phyloP scores from a whole-genome alignment of 1,139 yeast genomes.

The Saccharomyces hybrid region DNA sequence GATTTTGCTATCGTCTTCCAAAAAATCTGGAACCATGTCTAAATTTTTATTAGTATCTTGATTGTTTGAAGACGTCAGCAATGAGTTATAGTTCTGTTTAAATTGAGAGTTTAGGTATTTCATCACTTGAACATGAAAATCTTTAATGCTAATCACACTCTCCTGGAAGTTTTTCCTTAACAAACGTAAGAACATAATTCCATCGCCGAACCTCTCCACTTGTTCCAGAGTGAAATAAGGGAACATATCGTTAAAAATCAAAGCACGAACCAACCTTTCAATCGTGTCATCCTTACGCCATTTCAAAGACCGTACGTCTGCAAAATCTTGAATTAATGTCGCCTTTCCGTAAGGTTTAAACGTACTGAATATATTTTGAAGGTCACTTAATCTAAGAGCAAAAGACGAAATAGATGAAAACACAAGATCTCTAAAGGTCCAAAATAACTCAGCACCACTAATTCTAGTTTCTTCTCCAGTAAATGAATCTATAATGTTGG shows the following conservation, averaged over 20 bases:
- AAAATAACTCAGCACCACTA: not conserved
- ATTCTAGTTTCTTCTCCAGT: constrained; percentile 1
- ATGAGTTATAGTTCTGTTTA: not conserved
- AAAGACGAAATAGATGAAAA: not conserved
- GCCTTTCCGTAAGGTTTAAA: not conserved
- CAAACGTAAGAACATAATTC: not conserved
- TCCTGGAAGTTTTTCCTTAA: not conserved
- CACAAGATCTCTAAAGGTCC: not conserved
- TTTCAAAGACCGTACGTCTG: not conserved
- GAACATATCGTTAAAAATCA: not conserved
- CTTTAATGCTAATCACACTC: not conserved
- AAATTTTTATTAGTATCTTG: not conserved
- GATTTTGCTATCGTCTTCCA: not conserved
- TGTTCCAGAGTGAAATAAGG: not conserved
- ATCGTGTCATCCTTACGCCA: not conserved
- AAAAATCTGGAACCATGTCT: not conserved
- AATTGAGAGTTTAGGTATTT: not conserved
- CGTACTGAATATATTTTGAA: not conserved
- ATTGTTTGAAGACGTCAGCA: not conserved
- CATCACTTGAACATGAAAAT: not conserved
- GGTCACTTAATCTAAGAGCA: not conserved
- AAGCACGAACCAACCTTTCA: not conserved
- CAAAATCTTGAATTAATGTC: not conserved
- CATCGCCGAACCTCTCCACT: not conserved
- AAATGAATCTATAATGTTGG: not conserved